A percentile compares a stretch with the other conserved stretches of the same genome.
Conservation (phyloP, 208 protist species). For the Strigomonas culicis region DNA sequence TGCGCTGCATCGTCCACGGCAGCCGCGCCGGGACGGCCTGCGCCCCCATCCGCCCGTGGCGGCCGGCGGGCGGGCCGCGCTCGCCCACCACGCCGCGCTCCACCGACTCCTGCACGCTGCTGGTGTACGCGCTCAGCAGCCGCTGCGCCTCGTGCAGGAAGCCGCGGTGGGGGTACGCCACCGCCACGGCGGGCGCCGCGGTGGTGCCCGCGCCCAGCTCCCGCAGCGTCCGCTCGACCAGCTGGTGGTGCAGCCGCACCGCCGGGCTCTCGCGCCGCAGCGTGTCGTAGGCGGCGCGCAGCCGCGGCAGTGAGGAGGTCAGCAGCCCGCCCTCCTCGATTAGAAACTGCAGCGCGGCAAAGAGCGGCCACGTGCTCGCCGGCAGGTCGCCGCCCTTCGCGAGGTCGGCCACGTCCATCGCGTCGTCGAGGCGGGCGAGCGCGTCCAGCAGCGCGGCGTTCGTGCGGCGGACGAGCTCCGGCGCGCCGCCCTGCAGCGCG, state of each 20-base stretch:
- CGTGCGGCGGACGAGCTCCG: constrained; percentile 39
- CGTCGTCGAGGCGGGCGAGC: constrained; percentile 42
- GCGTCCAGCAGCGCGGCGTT: constrained; percentile 51
- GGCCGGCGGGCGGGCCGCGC: constrained; percentile 34
- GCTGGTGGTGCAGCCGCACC: constrained; percentile 45
- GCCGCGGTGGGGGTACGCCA: constrained; percentile 22
- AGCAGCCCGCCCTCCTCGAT: constrained; percentile 64
- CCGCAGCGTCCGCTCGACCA: constrained; percentile 39
- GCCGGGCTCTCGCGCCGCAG: constrained; percentile 20
- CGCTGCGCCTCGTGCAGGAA: constrained; percentile 64
- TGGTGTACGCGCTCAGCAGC: constrained; percentile 37
- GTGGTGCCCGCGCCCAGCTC: constrained; percentile 1
- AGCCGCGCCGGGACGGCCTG: constrained; percentile 54
- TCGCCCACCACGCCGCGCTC: constrained; percentile 32
- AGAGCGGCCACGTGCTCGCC: constrained; percentile 67
- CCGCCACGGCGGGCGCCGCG: neutral
- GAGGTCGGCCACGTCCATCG: constrained; percentile 25
- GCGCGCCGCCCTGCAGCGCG: constrained; percentile 33
- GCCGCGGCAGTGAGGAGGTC: constrained; percentile 52
- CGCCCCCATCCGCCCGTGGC: constrained; percentile 39
- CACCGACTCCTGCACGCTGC: constrained; percentile 24
- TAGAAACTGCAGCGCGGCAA: constrained; percentile 55
- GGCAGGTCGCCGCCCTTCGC: constrained; percentile 13
- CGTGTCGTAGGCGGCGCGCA: constrained; percentile 27
- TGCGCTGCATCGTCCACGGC: constrained; percentile 57